Base-by-base conservation (phyloP, 371 early-diverging fungal genomes). In the Smittium mucronatum region DNA sequence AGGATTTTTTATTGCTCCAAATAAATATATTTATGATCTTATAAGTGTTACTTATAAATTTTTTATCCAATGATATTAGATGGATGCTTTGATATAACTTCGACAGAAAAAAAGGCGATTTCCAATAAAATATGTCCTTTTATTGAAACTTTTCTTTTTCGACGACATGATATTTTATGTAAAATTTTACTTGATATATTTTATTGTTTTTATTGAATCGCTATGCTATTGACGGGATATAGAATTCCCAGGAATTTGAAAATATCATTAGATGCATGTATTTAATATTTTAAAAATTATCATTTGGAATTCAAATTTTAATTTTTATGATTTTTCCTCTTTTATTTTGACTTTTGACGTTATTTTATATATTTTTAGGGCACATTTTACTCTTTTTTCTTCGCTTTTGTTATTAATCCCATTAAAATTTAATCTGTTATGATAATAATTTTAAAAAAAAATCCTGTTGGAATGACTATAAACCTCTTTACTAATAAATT, bases 391-490 rank as follows among this genome's bases (percentile, higher is more conserved):
- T 0, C 26, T 31, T 2, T 0, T 29, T 1, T 69, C 16, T 31
- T 70, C 73, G 1, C 2, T 60, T 1, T 35, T 60, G 0, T 60
- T 64, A 29, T 34, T 63, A 11, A 63, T 5, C 64, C 71, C 1
- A 70, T 11, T 1, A 67, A 61, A 1, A 73, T 17, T 29, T 73
- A 63, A 35, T 73, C 73, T 16, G 73, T 67, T 67, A 73, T 16
- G 61, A 57, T 1, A 70, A 63, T 15, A 70, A 59, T 0, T 34
- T 36, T 15, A 73, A n/a, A 2, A 26, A n/a, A 21, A 47, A 60
- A 0, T 58, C 61, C 33, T 11, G 63, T 63, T 1, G 25, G 1
- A 8, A 70, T 0, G 0, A 70, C 73, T 0, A 34, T 17, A 0
- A 70, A 61, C 25, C 29, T 34, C 0, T 0, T 11, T 2, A 0